Conservation (phyloP, 805 yeast species). For the Yarrowia hollandica region DNA sequence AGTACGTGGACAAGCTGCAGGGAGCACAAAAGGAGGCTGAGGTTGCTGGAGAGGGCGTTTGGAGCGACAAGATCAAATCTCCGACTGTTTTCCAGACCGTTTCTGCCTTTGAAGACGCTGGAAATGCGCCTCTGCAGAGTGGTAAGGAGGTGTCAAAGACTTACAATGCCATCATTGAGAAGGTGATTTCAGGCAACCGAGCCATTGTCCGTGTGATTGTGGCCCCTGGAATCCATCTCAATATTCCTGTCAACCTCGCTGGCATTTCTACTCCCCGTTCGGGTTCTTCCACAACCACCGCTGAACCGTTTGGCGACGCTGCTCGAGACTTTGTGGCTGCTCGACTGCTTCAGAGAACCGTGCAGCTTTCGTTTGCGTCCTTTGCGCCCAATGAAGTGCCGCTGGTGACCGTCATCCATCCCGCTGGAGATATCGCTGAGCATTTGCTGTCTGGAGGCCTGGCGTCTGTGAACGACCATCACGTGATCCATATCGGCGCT, state of each 20-base stretch:
- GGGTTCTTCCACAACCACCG: constrained; percentile 45
- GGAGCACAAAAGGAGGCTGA: constrained; percentile 51
- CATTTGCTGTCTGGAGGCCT: constrained; percentile 66
- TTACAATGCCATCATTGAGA: constrained; percentile 64
- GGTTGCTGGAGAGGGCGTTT: constrained; percentile 54
- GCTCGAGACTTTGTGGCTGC: constrained; percentile 65
- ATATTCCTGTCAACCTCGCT: constrained; percentile 64
- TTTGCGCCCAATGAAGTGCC: constrained; percentile 51
- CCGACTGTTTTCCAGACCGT: constrained; percentile 27
- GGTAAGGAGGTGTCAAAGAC: constrained; percentile 43
- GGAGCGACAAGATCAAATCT: constrained; percentile 44
- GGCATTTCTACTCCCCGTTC: constrained; percentile 76
- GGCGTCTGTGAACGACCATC: constrained; percentile 80
- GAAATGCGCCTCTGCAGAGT: constrained; percentile 1
- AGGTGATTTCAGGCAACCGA: constrained; percentile 76
- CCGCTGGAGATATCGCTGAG: constrained; percentile 75
- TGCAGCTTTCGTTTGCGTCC: constrained; percentile 59
- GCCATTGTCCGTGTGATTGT: constrained; percentile 59
- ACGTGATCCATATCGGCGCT: constrained; percentile 66
- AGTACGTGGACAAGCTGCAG: constrained; percentile 35
- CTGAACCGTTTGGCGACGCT: constrained; percentile 63
- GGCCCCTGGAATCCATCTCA: constrained; percentile 49
- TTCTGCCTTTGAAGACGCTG: background rate
- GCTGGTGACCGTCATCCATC: constrained; percentile 57
- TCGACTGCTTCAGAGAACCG: constrained; percentile 61